Conservation (phyloP, 768 basidiomycete genomes). For the Lepiota venenata region DNA sequence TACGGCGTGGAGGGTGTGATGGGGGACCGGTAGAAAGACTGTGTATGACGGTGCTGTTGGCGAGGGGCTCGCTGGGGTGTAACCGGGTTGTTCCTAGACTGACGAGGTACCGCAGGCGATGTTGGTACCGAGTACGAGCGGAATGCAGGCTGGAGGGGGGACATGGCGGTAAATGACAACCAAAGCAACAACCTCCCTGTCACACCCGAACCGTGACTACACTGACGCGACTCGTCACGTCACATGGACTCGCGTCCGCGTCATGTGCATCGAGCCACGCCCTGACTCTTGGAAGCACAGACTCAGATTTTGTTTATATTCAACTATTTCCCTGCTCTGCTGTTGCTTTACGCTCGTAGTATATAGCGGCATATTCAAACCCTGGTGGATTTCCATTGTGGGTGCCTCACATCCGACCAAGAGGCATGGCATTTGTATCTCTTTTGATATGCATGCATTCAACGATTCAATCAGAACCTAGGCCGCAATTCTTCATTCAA, state of each 20-base stretch:
- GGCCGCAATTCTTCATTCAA: no score
- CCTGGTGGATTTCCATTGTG: no score
- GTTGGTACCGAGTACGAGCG: constrained; percentile 41
- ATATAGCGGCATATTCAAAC: no score
- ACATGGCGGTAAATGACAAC: constrained; percentile 13
- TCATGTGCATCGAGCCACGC: constrained; percentile 1
- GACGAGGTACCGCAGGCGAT: constrained; percentile 42
- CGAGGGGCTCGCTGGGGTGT: constrained; percentile 64
- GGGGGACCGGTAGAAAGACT: constrained; percentile 53
- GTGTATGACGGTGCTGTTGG: constrained; percentile 41
- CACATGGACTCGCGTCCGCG: constrained; percentile 2
- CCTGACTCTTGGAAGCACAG: no score
- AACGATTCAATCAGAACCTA: no score
- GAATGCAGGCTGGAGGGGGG: constrained; percentile 12
- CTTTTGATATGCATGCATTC: no score
- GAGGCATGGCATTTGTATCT: no score
- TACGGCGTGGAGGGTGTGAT: constrained; percentile 65
- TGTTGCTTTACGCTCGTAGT: no score
- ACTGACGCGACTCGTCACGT: constrained; percentile 5
- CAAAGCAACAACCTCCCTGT: background rate
- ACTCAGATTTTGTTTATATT: no score
- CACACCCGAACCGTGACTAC: constrained; percentile 5
- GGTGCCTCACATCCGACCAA: no score
- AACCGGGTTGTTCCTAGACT: constrained; percentile 44
- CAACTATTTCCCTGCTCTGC: no score